Evolutionary conservation across 2,329 filamentous ascomycete species (phyloP).

Genomic region (Fusarium tjaetaba): DNA sequence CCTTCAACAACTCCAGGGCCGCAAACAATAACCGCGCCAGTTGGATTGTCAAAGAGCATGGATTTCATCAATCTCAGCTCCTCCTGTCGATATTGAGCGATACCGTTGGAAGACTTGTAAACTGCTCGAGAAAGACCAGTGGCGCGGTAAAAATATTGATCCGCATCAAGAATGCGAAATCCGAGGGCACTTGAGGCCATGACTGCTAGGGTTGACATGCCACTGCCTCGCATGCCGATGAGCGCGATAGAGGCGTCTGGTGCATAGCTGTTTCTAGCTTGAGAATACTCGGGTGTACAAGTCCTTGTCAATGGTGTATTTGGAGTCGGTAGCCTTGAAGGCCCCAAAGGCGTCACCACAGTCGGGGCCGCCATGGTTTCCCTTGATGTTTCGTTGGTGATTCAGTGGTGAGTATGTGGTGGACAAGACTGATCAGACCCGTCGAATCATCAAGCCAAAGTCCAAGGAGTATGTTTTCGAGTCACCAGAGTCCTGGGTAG

Average conservation of each 20-base stretch:
- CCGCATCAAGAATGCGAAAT: background rate
- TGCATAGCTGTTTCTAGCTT: background rate
- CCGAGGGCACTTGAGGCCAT: background rate
- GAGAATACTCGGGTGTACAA: background rate
- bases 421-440: background rate
- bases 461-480: rapidly evolving
- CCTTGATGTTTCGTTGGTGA: no score
- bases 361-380: background rate
- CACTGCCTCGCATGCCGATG: conserved; percentile 3
- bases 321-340: background rate
- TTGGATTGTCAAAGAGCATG: conserved; percentile 5
- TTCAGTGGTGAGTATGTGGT: no score
- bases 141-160: conserved; percentile 4
- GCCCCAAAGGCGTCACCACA: rapidly evolving
- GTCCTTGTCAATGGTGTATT: background rate
- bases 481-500: background rate
- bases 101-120: background rate
- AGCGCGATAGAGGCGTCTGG: background rate
- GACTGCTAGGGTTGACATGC: background rate
- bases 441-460: rapidly evolving
- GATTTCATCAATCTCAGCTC: background rate
- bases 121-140: background rate
- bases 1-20: conserved; percentile 10
- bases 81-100: conserved; percentile 1
- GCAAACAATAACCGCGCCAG: background rate